Percentiles rank a stretch among this genome's conserved stretches.
phyloP scores from a whole-genome alignment of 2,329 filamentous ascomycete species.

The Davidsoniella australis region DNA sequence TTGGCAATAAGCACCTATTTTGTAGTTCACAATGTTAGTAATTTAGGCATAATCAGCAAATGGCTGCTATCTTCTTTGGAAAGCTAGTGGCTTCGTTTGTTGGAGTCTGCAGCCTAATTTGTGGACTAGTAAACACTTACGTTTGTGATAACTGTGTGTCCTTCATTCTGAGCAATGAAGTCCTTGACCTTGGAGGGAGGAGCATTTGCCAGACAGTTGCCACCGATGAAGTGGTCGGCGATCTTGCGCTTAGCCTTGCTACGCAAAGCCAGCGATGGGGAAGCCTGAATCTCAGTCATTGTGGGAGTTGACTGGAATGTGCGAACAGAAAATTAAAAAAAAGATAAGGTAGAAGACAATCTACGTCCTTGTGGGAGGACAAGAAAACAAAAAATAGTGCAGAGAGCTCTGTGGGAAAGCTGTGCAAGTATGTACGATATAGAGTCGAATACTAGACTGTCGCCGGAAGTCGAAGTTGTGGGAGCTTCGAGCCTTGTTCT shows the following conservation, averaged over 20 bases:
- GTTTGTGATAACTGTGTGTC: conserved; percentile 96
- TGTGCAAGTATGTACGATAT: not conserved
- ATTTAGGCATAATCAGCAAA: not conserved
- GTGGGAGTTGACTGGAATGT: conserved; percentile 15
- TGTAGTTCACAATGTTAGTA: not conserved
- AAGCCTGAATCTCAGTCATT: conserved; percentile 32
- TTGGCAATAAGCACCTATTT: conserved; percentile 89
- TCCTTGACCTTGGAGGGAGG: conserved; percentile 81
- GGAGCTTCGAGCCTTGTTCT: conserved; percentile 9
- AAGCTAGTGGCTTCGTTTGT: not conserved
- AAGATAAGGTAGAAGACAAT: not conserved
- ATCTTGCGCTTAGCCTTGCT: conserved; percentile 49
- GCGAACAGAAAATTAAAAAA: conserved; percentile 7
- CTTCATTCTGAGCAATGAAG: conserved; percentile 76
- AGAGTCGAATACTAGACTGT: not conserved
- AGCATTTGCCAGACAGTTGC: conserved; percentile 71
- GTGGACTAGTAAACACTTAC: conserved; percentile 36
- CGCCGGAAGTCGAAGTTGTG: conserved; percentile 7
- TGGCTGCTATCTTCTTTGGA: not conserved
- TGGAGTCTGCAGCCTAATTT: not conserved
- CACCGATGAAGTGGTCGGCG: conserved; percentile 89
- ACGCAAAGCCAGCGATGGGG: conserved; percentile 32
- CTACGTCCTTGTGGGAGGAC: conserved; percentile 6
- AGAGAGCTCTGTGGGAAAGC: conserved; percentile 2
- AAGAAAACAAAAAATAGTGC: conserved; percentile 1